phyloP scores from a whole-genome alignment of 495 filamentous ascomycete species.

The Lasiosphaeria miniovina region DNA sequence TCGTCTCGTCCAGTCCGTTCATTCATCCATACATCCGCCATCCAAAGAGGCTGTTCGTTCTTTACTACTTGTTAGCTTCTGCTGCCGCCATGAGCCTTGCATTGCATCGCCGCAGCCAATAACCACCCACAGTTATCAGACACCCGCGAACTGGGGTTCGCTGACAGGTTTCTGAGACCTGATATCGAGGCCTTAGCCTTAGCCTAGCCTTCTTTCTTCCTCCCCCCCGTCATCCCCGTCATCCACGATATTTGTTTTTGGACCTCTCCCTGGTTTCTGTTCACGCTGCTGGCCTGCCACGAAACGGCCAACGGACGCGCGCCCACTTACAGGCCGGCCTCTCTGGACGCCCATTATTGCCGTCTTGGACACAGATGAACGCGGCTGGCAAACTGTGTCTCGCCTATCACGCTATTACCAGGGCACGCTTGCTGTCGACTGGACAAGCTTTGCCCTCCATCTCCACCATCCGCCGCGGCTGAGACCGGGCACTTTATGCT shows the following conservation, averaged over 20 bases:
- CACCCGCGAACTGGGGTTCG: background rate
- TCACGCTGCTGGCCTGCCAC: background rate
- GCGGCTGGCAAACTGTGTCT: constrained; percentile 27
- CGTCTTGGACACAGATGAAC: constrained; percentile 15
- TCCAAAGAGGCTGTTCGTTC: background rate
- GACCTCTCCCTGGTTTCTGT: constrained; percentile 11
- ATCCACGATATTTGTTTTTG: constrained; percentile 5
- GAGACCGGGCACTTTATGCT: background rate
- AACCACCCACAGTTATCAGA: background rate
- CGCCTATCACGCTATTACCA: constrained; percentile 15
- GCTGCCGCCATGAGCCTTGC: background rate
- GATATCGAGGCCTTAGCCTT: constrained; percentile 14
- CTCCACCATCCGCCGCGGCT: background rate
- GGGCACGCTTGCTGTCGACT: background rate
- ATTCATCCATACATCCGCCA: constrained; percentile 2
- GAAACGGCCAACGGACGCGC: background rate
- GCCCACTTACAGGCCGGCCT: constrained; percentile 13
- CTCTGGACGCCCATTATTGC: constrained; percentile 10
- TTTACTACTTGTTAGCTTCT: background rate
- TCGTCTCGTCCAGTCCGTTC: background rate
- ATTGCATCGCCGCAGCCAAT: background rate
- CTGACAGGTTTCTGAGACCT: constrained; percentile 2
- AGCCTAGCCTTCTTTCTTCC: constrained; percentile 17
- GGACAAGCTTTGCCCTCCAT: background rate
- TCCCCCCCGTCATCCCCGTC: background rate